Base-by-base conservation (phyloP, 2,329 filamentous ascomycete species). In the Aspergillus japonicus region DNA sequence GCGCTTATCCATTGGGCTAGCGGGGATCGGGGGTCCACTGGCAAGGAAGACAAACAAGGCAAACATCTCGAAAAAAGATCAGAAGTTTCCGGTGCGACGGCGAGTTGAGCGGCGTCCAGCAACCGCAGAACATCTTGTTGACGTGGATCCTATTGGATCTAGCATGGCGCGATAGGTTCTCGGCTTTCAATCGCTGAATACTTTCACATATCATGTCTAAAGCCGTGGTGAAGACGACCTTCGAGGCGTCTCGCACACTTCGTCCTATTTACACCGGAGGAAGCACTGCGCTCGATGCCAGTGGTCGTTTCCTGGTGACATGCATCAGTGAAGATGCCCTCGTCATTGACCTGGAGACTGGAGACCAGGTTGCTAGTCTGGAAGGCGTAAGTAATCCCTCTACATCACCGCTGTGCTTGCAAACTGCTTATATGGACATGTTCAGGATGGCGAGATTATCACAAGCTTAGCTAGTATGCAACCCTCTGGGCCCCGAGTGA, bases 251-350 rank as follows among this genome's bases (percentile, higher is more conserved):
- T 65, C 87, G 89, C 70, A 90, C 92, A 51, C 90, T 99, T 58
- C 90, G 92, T 69, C 95, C 95, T 21, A 94, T 98, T 53, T 97
- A 95, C 73, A 96, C 94, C 2, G 95, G 95, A 57, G 95, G 95
- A 48, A 89, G 90, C 65, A 87, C 96, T 60, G 87, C 91, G 31
- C 84, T 98, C 62, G 92, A 94, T 80, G 85, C 88, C 74, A 86
- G 87, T 77, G 92, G 92, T 54, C 86, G 86, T 69, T 86, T 98
- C 64, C 83, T 99, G 57, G 94, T 92, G 48, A 92, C 92, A 24
- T 92, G 90, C 39, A 80, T 98, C n/a, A 92, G 91, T 39, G 95
- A 99, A 75, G 92, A 97, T 84, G 93, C 87, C 19, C 80, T 98
- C 56, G 81, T 99, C 67, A 95, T 94, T 24, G 88, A 97, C 76